Base-by-base conservation (phyloP, 345 rosid species). In the Leavenworthia alabamica region DNA sequence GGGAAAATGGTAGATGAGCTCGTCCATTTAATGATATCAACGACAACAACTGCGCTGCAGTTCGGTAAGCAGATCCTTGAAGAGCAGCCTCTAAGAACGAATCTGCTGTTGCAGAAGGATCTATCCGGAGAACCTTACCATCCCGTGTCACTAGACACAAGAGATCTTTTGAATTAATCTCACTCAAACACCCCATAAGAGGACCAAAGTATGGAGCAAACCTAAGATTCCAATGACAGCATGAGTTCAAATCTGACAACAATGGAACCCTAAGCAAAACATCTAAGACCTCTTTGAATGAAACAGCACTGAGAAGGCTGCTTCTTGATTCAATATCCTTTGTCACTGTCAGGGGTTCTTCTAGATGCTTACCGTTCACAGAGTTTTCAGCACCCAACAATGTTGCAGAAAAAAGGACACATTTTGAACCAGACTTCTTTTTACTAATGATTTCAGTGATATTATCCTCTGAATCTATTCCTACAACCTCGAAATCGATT, bases 161-260 rank as follows among this genome's bases (percentile, higher is more conserved):
- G 39, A 92, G 70, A 56, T 89, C 95, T 61, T 75, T 77, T 43
- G 69, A 61, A 78, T 66, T 80, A 66, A 77, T 85, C 67, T 83
- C 93, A 68, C 66, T 81, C 79, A 82, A 72, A 86, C 87, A 89
- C 27, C 48, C 81, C 42, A 79, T 56, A 52, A 92, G 86, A 66
- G 96, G 81, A 55, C 98, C 98, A 69, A 83, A 80, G 14, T 71
- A 47, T 23, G 96, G 89, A 46, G 96, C 89, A 75, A 79, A 92
- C 60, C 71, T 50, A 60, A 64, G 64, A 68, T 92, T 90, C 98
- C 98, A 92, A 63, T 89, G 98, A 26, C 93, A 89, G 90, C 93
- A 92, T 13, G 66, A 71, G 65, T 54, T 75, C 53, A 92, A 59
- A 75, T 92, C 90, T 36, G 83, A 83, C 75, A 92, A 68, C 81